A percentile compares a stretch with the other conserved stretches of the same genome.
Conservation (phyloP, 1,284 basidiomycete species). For the Pascua guehoae region DNA sequence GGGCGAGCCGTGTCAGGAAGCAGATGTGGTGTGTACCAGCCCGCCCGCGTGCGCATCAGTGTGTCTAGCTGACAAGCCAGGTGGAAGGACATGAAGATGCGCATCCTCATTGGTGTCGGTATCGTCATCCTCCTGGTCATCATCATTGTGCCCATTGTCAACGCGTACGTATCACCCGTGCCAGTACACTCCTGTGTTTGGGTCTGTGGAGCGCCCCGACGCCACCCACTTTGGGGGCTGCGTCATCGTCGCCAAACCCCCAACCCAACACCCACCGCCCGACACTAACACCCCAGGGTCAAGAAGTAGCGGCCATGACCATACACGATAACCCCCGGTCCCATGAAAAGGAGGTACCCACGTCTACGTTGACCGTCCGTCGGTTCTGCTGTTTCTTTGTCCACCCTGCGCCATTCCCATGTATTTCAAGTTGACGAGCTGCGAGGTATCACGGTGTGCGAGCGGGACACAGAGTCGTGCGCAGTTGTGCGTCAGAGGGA, state of each 20-base stretch:
- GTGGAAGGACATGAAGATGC: slow-evolving; percentile 94
- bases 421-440: neutral
- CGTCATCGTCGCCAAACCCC: no score
- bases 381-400: no score
- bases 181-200: no score
- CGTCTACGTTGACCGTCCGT: no score
- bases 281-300: slow-evolving; percentile 4
- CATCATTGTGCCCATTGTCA: slow-evolving; percentile 88
- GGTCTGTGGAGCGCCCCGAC: no score
- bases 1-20: slow-evolving; percentile 96
- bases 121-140: slow-evolving; percentile 85
- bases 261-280: no score
- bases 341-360: no score
- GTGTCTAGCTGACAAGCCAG: slow-evolving; percentile 48
- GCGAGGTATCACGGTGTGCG: neutral
- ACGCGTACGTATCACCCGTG: slow-evolving; percentile 54
- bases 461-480: no score
- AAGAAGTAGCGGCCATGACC: slow-evolving; percentile 6
- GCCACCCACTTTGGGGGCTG: no score
- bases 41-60: neutral
- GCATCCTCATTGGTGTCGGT: slow-evolving; percentile 66
- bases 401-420: neutral
- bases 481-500: no score
- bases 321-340: no score
- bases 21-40: slow-evolving; percentile 64